phyloP scores from a whole-genome alignment of 78 protist genomes.

The Dictyostelium citrinum region DNA sequence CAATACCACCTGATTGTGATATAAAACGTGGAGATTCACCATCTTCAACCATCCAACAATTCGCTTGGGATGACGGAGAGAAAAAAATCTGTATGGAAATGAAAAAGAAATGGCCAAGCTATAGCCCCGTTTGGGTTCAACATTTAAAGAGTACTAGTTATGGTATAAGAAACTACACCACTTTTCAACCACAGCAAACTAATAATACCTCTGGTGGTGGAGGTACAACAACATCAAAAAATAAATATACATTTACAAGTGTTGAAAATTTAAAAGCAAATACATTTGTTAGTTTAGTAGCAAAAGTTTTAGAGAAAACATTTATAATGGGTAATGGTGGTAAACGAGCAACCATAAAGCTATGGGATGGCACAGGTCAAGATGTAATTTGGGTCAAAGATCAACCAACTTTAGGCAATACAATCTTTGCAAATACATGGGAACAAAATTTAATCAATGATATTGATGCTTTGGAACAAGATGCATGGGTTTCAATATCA shows the following conservation, averaged over 20 bases:
- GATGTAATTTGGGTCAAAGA: neutral
- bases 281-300: neutral
- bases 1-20: neutral
- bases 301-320: neutral
- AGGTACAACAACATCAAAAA: neutral
- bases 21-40: neutral
- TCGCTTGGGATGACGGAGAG: neutral
- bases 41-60: neutral
- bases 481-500: neutral
- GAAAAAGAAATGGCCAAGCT: neutral
- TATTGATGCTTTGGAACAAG: neutral
- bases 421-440: neutral
- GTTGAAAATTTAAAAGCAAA: neutral
- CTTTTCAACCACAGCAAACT: neutral
- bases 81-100: neutral
- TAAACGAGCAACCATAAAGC: neutral
- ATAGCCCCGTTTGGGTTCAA: neutral
- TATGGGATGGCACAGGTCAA: constrained; percentile 69
- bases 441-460: neutral
- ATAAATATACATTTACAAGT: neutral
- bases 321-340: neutral
- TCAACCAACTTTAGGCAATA: neutral
- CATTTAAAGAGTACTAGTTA: neutral
- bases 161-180: neutral
- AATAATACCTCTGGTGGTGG: neutral